Conservation (phyloP, 331 rosid species). For the Rhamnella rubrinervis region DNA sequence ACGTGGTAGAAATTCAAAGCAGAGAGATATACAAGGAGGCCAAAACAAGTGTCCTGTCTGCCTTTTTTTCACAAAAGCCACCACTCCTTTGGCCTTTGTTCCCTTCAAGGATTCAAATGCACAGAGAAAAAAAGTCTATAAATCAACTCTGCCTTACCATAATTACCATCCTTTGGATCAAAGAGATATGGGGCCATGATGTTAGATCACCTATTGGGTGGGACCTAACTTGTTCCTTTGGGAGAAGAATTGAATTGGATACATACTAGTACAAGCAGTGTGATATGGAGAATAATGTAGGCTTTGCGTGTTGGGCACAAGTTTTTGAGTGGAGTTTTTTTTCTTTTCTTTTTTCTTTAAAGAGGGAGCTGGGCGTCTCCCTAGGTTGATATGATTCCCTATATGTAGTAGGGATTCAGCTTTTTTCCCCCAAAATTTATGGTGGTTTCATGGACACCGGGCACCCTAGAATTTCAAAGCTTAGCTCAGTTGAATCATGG, state of each 20-base stretch:
- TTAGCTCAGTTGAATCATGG: neutral
- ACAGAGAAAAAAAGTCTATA: constrained; percentile 25
- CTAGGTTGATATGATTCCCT: constrained; percentile 71
- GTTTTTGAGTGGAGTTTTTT: constrained; percentile 47
- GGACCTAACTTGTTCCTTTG: neutral
- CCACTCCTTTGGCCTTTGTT: constrained; percentile 29
- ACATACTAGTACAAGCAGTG: constrained; percentile 17
- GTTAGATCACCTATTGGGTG: constrained; percentile 3
- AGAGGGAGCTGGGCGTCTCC: constrained; percentile 7
- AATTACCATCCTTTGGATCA: constrained; percentile 32
- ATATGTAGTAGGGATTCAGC: constrained; percentile 33
- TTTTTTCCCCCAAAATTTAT: constrained; percentile 40
- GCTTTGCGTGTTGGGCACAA: constrained; percentile 76
- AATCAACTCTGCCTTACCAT: constrained; percentile 11
- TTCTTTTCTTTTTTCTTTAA: neutral
- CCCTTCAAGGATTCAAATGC: constrained; percentile 36
- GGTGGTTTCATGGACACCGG: constrained; percentile 31
- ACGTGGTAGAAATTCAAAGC: constrained; percentile 41
- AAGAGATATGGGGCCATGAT: constrained; percentile 18
- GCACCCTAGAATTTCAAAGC: constrained; percentile 8
- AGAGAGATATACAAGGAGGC: constrained; percentile 37
- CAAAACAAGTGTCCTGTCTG: constrained; percentile 44
- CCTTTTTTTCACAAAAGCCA: constrained; percentile 45
- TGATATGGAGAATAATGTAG: constrained; percentile 52
- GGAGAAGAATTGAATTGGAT: neutral